Percentiles rank a stretch among this genome's conserved stretches.
phyloP scores from a whole-genome alignment of 177 flowering plant species.

The Tripterygium wilfordii region DNA sequence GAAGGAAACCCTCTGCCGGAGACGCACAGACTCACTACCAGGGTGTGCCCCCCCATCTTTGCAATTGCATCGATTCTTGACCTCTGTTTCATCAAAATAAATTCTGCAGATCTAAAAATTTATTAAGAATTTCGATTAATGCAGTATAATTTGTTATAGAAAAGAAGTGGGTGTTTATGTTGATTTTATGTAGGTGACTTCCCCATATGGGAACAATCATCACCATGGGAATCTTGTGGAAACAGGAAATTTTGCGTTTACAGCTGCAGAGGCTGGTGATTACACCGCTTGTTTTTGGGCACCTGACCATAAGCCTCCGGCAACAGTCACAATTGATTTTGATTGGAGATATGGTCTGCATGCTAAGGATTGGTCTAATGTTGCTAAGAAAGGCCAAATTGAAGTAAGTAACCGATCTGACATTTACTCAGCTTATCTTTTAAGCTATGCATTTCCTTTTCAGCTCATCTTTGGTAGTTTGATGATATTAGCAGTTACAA shows the following conservation, averaged over 20 bases:
- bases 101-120: background rate
- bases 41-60: conserved; percentile 14
- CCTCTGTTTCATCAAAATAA: background rate
- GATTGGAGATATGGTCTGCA: conserved; percentile 73
- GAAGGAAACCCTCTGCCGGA: conserved; percentile 49
- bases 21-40: conserved; percentile 33
- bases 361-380: conserved; percentile 74
- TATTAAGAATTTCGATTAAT: no score
- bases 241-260: conserved; percentile 60
- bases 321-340: conserved; percentile 43
- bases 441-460: no score
- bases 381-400: conserved; percentile 70
- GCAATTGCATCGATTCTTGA: background rate
- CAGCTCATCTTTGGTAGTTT: no score
- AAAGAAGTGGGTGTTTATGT: background rate
- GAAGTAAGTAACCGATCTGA: conserved; percentile 36
- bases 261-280: conserved; percentile 62
- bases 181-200: conserved; percentile 40
- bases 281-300: conserved; percentile 60
- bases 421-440: background rate
- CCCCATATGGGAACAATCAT: conserved; percentile 50
- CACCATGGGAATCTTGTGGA: conserved; percentile 46
- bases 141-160: no score
- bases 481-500: no score
- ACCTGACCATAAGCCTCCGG: conserved; percentile 31